Percentiles rank a stretch among this genome's conserved stretches.
Evolutionary conservation across 106 monocot genomes (phyloP).

Genomic region (Acanthochlamys bracteata): DNA sequence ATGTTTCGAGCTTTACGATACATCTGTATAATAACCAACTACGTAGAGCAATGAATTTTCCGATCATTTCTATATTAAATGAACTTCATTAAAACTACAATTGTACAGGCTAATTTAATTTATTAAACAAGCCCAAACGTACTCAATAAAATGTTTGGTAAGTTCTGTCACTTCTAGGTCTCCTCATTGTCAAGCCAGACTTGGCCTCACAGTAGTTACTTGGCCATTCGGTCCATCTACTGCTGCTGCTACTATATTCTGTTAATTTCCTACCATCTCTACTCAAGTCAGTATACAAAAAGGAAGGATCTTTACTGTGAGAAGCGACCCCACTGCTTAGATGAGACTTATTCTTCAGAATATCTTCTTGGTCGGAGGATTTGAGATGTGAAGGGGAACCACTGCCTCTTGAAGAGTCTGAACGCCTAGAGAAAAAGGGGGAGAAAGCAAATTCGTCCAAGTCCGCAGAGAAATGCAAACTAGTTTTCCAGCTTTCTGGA

Average conservation of each 20-base stretch:
- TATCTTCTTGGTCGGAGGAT: neutral
- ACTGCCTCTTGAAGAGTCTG: neutral
- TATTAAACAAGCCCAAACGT: constrained; percentile 18
- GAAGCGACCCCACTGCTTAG: neutral
- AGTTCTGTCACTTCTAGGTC: constrained; percentile 7
- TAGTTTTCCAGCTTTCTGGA: constrained; percentile 11
- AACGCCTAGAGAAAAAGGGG: constrained; percentile 5
- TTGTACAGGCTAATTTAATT: constrained; percentile 20
- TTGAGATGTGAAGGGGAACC: constrained; percentile 14
- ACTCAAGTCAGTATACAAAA: constrained; percentile 24
- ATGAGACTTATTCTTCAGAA: neutral
- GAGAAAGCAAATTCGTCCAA: constrained; percentile 9
- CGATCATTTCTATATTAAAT: neutral
- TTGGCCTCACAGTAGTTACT: constrained; percentile 3
- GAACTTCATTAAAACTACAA: neutral
- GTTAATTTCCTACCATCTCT: constrained; percentile 24
- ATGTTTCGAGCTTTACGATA: too few relatives aligned
- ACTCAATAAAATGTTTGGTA: constrained; percentile 12
- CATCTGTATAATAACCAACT: neutral
- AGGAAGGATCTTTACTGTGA: constrained; percentile 5
- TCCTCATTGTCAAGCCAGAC: constrained; percentile 18
- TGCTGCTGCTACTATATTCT: constrained; percentile 18
- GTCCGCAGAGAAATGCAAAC: constrained; percentile 21
- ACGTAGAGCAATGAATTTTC: neutral
- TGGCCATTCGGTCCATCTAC: constrained; percentile 9